Percentiles rank a stretch among this genome's conserved stretches.
These are phyloP conservation scores for Ganoderma resinaceum DNA, from an alignment of 1,284 basidiomycete species.

Conservation along the genomic window DNA sequence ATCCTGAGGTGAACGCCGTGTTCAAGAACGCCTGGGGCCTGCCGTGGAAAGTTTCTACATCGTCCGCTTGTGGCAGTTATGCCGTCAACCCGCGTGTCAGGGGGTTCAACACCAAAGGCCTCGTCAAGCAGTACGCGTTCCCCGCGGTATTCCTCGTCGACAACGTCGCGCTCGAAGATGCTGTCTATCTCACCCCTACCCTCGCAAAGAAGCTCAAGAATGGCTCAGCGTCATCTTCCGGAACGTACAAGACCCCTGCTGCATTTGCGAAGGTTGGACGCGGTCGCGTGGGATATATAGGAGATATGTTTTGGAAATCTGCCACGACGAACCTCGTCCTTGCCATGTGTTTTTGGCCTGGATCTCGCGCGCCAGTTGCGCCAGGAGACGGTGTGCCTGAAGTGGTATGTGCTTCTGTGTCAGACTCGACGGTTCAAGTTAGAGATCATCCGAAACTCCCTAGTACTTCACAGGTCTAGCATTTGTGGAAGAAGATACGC, in stretches of 20 bases:
- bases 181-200: constrained; percentile 12
- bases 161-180: constrained; percentile 8
- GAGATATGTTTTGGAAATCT: constrained; percentile 23
- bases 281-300: constrained; percentile 29
- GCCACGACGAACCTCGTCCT: constrained; percentile 17
- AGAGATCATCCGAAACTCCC: neutral
- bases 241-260: constrained; percentile 10
- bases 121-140: constrained; percentile 14
- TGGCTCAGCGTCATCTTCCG: neutral
- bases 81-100: constrained; percentile 9
- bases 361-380: neutral
- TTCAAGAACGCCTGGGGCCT: constrained; percentile 23
- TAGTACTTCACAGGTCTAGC: neutral
- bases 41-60: constrained; percentile 17
- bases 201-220: neutral
- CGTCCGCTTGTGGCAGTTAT: neutral
- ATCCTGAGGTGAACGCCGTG: constrained; percentile 7
- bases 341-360: constrained; percentile 23
- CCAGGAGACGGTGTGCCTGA: neutral
- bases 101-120: neutral
- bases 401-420: neutral
- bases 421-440: neutral
- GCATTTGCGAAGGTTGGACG: constrained; percentile 19
- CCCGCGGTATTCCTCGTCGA: constrained; percentile 6
- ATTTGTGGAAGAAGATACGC: neutral